A percentile compares a stretch with the other conserved stretches of the same genome.
phyloP scores from a whole-genome alignment of 768 basidiomycete species.

The Pleurotus giganteus region DNA sequence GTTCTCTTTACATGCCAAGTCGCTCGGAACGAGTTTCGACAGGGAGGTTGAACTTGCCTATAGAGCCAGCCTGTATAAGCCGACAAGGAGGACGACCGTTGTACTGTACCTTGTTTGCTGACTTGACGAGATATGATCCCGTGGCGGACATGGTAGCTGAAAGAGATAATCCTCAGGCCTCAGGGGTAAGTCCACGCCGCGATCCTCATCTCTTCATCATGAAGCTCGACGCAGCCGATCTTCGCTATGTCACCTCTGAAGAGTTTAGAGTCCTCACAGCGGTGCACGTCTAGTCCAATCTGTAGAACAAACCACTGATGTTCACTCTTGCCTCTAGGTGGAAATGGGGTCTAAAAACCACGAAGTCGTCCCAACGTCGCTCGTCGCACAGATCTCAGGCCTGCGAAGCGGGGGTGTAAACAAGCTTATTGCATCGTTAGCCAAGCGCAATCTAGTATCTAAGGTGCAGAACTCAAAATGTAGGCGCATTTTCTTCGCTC shows the following conservation, averaged over 20 bases:
- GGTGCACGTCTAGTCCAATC: conserved; percentile 37
- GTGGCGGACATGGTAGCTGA: conserved; percentile 1
- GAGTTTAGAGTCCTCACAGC: conserved; percentile 98
- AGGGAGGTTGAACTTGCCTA: background rate
- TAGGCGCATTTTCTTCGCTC: conserved; percentile 28
- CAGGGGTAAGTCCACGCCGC: background rate
- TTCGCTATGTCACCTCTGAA: conserved; percentile 88
- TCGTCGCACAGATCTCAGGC: conserved; percentile 93
- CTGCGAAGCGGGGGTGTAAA: conserved; percentile 90
- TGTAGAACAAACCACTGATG: background rate
- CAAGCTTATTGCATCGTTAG: conserved; percentile 86
- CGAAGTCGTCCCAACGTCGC: conserved; percentile 85
- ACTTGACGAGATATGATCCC: conserved; percentile 1
- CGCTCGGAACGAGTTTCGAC: background rate
- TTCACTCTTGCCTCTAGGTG: conserved; percentile 50
- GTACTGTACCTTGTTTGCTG: background rate
- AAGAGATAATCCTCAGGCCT: background rate
- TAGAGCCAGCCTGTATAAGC: background rate
- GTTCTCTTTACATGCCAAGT: background rate
- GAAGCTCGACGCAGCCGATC: conserved; percentile 94
- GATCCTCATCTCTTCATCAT: conserved; percentile 38
- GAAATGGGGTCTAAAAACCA: conserved; percentile 99
- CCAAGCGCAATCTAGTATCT: conserved; percentile 88
- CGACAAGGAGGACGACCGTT: background rate
- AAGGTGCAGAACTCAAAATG: conserved; percentile 92